These are phyloP conservation scores for Rhodotorula sphaerocarpa DNA, from an alignment of 768 basidiomycete species.

Conservation along the genomic window DNA sequence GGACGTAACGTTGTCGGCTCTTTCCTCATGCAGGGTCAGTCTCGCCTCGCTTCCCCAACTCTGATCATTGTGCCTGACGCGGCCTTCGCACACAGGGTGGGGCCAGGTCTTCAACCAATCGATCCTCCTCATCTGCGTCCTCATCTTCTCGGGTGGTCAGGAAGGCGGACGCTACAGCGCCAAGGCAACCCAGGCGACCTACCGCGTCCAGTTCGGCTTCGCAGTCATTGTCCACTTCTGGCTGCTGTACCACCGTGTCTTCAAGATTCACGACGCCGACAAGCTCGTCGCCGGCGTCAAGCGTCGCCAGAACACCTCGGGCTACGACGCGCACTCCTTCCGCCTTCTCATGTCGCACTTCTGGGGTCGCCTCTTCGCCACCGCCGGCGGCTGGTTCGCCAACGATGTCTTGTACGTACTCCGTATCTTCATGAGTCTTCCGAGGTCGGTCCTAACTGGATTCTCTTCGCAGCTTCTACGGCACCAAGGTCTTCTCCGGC, in stretches of 20 bases:
- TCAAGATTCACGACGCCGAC: conserved; percentile 42
- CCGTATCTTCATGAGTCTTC: neutral
- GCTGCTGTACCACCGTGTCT: conserved; percentile 48
- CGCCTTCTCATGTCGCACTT: conserved; percentile 44
- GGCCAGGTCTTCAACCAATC: conserved; percentile 38
- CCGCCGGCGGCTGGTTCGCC: conserved; percentile 43
- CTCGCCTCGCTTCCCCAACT: conserved; percentile 2
- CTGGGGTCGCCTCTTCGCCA: conserved; percentile 41
- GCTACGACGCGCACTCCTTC: conserved; percentile 45
- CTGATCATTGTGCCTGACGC: no score
- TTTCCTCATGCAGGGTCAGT: conserved; percentile 47
- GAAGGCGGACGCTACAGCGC: conserved; percentile 36
- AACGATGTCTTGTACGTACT: conserved; percentile 45
- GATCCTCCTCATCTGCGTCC: conserved; percentile 44
- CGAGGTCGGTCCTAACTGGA: no score
- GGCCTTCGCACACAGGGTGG: neutral
- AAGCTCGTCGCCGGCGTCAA: conserved; percentile 41
- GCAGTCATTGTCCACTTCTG: conserved; percentile 46
- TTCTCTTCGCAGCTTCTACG: conserved; percentile 33
- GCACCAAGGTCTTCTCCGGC: conserved; percentile 46
- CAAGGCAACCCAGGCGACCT: conserved; percentile 45
- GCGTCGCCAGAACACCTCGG: conserved; percentile 43
- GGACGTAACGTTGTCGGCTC: conserved; percentile 46
- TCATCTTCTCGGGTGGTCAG: conserved; percentile 43
- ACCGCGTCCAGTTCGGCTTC: conserved; percentile 46